Evolutionary conservation across 805 yeast genomes (phyloP).

Genomic region (Helenozyma rhizophorensis): DNA sequence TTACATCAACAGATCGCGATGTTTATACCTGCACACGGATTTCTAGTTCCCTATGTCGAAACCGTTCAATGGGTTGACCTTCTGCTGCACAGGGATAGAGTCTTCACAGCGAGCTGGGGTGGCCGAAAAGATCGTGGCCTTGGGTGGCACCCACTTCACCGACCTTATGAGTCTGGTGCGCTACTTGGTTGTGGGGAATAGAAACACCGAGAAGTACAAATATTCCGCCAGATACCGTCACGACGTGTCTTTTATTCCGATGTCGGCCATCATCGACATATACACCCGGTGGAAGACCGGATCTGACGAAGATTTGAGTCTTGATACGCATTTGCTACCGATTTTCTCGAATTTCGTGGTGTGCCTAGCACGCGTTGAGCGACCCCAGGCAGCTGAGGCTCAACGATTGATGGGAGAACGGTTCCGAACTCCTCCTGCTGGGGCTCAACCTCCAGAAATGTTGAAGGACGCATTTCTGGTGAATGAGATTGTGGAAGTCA

Average conservation of each 20-base stretch:
- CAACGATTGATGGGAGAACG: slow-evolving; percentile 15
- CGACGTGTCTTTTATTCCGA: slow-evolving; percentile 54
- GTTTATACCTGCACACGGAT: too few species aligned
- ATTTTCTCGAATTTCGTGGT: slow-evolving; percentile 43
- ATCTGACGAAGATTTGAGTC: slow-evolving; percentile 29
- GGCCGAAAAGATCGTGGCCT: slow-evolving; percentile 40
- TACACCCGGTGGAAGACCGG: slow-evolving; percentile 54
- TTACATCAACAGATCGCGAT: neutral
- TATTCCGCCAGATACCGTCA: slow-evolving; percentile 47
- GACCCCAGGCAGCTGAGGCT: slow-evolving; percentile 10
- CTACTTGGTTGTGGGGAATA: slow-evolving; percentile 55
- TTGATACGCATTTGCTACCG: slow-evolving; percentile 28
- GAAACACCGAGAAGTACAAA: slow-evolving; percentile 51
- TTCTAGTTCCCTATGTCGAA: slow-evolving; percentile 15
- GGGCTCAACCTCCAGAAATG: slow-evolving; percentile 5
- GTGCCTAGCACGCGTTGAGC: slow-evolving; percentile 40
- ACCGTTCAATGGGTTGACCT: slow-evolving; percentile 46
- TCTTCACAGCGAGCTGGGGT: slow-evolving; percentile 38
- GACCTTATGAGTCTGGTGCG: slow-evolving; percentile 61
- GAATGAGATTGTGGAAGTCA: slow-evolving; percentile 27
- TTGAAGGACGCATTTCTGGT: slow-evolving; percentile 19
- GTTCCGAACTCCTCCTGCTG: slow-evolving; percentile 19
- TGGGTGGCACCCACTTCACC: slow-evolving; percentile 57
- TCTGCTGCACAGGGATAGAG: slow-evolving; percentile 55
- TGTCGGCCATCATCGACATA: slow-evolving; percentile 41